Evolutionary conservation across 768 basidiomycete genomes (phyloP).

Genomic region (Rickenella mellea): DNA sequence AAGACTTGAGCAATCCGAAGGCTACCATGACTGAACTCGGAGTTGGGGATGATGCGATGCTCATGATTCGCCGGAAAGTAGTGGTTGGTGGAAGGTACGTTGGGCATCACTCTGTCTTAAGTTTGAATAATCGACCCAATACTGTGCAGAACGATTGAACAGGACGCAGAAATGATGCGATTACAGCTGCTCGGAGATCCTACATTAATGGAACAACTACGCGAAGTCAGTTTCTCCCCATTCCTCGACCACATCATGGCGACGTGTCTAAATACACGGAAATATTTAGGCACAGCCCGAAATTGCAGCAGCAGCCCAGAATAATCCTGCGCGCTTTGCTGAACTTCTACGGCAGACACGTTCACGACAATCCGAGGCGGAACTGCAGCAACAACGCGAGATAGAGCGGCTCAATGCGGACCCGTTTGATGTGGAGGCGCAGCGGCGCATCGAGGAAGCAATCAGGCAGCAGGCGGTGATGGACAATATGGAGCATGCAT

Average conservation of each 20-base stretch:
- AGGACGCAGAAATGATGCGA: constrained; percentile 86
- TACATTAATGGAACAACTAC: constrained; percentile 62
- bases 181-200: constrained; percentile 84
- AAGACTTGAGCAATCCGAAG: constrained; percentile 56
- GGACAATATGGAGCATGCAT: constrained; percentile 89
- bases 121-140: neutral
- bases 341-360: constrained; percentile 57
- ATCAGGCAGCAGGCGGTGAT: constrained; percentile 83
- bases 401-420: constrained; percentile 70
- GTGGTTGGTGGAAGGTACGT: constrained; percentile 32
- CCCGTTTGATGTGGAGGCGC: constrained; percentile 88
- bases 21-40: constrained; percentile 61
- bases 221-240: constrained; percentile 35
- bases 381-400: constrained; percentile 50
- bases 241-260: neutral
- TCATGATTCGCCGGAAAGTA: constrained; percentile 59
- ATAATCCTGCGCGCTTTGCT: constrained; percentile 66
- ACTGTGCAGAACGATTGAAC: constrained; percentile 47
- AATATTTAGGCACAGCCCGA: constrained; percentile 74
- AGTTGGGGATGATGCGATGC: constrained; percentile 53
- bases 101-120: constrained; percentile 1
- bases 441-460: constrained; percentile 86
- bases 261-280: neutral
- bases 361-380: constrained; percentile 41
- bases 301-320: constrained; percentile 58